These are phyloP conservation scores for Brassica rapa DNA, from an alignment of 345 rosid genomes.

Conservation along the genomic window DNA sequence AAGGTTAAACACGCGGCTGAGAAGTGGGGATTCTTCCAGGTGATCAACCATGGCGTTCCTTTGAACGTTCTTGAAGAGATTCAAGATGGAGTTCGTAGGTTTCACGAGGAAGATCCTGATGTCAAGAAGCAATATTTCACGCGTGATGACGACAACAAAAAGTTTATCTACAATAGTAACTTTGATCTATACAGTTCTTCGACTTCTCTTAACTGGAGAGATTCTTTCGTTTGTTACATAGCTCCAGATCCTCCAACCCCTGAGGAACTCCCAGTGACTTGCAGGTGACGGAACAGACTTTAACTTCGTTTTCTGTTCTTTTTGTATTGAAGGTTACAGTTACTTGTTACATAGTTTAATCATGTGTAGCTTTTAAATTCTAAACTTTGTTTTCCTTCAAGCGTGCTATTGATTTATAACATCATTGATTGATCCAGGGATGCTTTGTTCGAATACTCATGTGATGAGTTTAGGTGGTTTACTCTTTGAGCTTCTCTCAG, in stretches of 20 bases:
- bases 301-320: neutral
- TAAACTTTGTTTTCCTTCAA: neutral
- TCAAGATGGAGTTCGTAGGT: slow-evolving; percentile 24
- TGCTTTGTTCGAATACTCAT: slow-evolving; percentile 41
- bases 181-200: slow-evolving; percentile 43
- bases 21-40: slow-evolving; percentile 52
- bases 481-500: slow-evolving; percentile 45
- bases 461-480: slow-evolving; percentile 38
- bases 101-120: slow-evolving; percentile 36
- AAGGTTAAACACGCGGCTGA: slow-evolving; percentile 27
- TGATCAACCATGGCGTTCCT: slow-evolving; percentile 52
- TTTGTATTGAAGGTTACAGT: neutral
- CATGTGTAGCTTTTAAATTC: neutral
- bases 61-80: slow-evolving; percentile 31
- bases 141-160: slow-evolving; percentile 14
- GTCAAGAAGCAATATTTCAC: slow-evolving; percentile 24
- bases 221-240: slow-evolving; percentile 42
- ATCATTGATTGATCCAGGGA: slow-evolving; percentile 36
- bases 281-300: slow-evolving; percentile 40
- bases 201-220: slow-evolving; percentile 52
- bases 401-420: neutral
- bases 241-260: slow-evolving; percentile 46
- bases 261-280: slow-evolving; percentile 49
- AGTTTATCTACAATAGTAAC: slow-evolving; percentile 41
- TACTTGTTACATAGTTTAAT: too few relatives aligned